Percentiles rank a stretch among this genome's conserved stretches.
These are phyloP conservation scores for Fusarium equiseti DNA, from an alignment of 2,329 filamentous ascomycete species.

Conservation along the genomic window DNA sequence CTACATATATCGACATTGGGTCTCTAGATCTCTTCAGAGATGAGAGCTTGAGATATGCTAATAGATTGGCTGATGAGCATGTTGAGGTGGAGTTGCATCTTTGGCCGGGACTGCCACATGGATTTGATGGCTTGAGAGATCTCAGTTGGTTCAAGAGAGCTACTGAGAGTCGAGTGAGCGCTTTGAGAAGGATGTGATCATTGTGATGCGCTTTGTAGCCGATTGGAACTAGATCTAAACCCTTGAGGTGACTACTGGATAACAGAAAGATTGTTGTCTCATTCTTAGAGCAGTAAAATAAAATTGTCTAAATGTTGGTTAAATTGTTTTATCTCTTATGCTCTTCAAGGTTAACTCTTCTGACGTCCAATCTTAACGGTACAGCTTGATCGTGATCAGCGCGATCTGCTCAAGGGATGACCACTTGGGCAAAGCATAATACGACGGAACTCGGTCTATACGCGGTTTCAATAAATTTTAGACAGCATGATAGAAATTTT, in stretches of 20 bases:
- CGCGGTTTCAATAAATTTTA: not conserved
- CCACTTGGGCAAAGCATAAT: not conserved
- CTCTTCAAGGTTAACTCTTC: no score
- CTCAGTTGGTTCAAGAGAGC: conserved; percentile 15
- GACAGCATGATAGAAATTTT: not conserved
- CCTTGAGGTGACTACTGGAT: no score
- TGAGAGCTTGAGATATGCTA: conserved; percentile 13
- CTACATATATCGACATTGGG: conserved; percentile 56
- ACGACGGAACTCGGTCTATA: not conserved
- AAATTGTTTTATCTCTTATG: no score
- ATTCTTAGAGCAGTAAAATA: no score
- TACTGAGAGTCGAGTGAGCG: conserved; percentile 11
- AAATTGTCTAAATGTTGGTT: no score
- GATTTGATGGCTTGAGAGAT: conserved; percentile 43
- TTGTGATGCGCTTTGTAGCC: not conserved
- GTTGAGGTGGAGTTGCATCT: conserved; percentile 54
- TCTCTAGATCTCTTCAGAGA: conserved; percentile 53
- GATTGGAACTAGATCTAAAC: not conserved
- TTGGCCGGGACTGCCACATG: conserved; percentile 57
- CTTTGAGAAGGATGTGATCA: conserved; percentile 10
- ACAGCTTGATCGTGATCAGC: not conserved
- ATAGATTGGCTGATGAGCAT: conserved; percentile 8
- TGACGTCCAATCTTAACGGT: no score
- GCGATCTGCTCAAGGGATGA: not conserved
- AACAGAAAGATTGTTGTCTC: no score